Conservation (phyloP, 371 early-diverging fungal species). For the Pancytospora philotis region DNA sequence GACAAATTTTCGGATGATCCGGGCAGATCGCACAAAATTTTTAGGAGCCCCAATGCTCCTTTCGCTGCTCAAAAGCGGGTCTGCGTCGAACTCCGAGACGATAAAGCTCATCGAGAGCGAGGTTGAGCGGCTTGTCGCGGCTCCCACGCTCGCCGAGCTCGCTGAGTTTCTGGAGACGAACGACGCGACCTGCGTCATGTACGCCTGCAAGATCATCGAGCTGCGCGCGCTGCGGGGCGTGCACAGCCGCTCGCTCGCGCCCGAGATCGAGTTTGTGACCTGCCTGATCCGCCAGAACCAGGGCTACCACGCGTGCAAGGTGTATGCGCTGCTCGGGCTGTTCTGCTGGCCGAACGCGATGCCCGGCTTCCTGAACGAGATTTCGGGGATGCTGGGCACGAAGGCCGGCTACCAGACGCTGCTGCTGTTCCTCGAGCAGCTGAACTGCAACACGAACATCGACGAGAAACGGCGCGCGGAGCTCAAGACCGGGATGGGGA, state of each 20-base stretch:
- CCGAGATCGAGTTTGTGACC: conserved; percentile 29
- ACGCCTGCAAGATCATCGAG: conserved; percentile 44
- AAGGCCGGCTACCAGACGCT: conserved; percentile 46
- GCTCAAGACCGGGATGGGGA: conserved; percentile 47
- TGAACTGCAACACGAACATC: conserved; percentile 51
- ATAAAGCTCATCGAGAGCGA: conserved; percentile 43
- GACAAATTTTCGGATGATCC: no score
- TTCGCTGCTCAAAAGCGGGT: not conserved
- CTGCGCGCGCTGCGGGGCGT: conserved; percentile 22
- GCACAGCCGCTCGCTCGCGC: conserved; percentile 1
- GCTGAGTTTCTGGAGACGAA: conserved; percentile 9
- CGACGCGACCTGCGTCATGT: conserved; percentile 24
- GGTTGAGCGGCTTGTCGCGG: conserved; percentile 15
- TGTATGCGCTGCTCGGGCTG: conserved; percentile 51
- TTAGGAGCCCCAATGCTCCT: conserved; percentile 4
- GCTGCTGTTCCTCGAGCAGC: conserved; percentile 42
- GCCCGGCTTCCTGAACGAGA: conserved; percentile 43
- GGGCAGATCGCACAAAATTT: no score
- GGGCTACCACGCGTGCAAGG: conserved; percentile 10
- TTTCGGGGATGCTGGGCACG: conserved; percentile 30
- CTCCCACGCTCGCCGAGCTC: not conserved
- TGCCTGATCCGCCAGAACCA: not conserved
- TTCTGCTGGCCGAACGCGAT: conserved; percentile 56
- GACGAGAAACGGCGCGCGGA: conserved; percentile 57
- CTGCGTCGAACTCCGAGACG: conserved; percentile 18